These are phyloP conservation scores for Themeda triandra DNA, from an alignment of 176 grass and related monocot species.

Conservation along the genomic window DNA sequence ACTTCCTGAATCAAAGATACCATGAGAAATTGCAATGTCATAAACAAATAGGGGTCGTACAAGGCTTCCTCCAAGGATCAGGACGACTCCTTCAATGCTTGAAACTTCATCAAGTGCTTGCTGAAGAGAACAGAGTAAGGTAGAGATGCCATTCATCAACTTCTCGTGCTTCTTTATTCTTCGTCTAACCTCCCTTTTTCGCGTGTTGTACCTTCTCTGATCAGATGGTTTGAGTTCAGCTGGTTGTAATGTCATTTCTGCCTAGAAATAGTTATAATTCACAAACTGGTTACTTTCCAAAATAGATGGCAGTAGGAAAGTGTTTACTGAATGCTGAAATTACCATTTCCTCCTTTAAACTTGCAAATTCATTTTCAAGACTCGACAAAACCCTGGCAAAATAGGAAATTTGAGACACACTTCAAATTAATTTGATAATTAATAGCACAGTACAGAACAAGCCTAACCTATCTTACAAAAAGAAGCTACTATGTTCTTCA, in stretches of 20 bases:
- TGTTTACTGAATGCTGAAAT: slow-evolving; percentile 30
- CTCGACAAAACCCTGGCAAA: slow-evolving; percentile 72
- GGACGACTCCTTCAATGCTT: slow-evolving; percentile 59
- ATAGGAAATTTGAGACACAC: background rate
- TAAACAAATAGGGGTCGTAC: slow-evolving; percentile 64
- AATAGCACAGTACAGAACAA: background rate
- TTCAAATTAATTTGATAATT: slow-evolving; percentile 4
- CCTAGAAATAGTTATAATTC: slow-evolving; percentile 37
- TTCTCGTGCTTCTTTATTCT: slow-evolving; percentile 85
- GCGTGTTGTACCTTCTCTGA: slow-evolving; percentile 62
- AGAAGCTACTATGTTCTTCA: background rate
- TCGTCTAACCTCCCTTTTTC: slow-evolving; percentile 67
- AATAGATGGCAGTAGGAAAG: background rate
- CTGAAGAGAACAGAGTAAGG: slow-evolving; percentile 62
- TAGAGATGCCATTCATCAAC: slow-evolving; percentile 73
- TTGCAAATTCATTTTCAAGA: slow-evolving; percentile 79
- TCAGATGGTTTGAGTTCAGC: slow-evolving; percentile 61
- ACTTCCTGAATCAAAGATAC: slow-evolving; percentile 49
- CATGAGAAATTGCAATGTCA: slow-evolving; percentile 66
- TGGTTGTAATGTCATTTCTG: slow-evolving; percentile 30
- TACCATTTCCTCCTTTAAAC: slow-evolving; percentile 76
- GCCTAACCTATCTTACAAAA: background rate
- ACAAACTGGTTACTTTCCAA: background rate
- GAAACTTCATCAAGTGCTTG: slow-evolving; percentile 74
- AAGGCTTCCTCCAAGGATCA: slow-evolving; percentile 82